A percentile compares a stretch with the other conserved stretches of the same genome.
phyloP scores from a whole-genome alignment of 208 protist genomes.

The Leishmania aethiopica region DNA sequence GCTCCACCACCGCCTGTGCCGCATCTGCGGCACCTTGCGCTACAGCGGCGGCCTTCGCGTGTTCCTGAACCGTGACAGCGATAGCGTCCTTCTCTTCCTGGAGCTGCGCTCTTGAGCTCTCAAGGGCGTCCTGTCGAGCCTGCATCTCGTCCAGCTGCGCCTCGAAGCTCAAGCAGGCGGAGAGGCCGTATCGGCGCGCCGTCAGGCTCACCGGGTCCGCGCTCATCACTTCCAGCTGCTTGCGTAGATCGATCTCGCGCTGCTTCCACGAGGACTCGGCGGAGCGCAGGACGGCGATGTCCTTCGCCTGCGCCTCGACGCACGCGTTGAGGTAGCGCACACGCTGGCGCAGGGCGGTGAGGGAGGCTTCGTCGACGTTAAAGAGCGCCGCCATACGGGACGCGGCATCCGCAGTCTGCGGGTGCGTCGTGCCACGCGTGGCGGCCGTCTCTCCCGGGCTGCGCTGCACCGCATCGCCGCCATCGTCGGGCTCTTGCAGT shows the following conservation, averaged over 20 bases:
- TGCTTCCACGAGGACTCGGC: constrained; percentile 51
- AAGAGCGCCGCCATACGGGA: constrained; percentile 15
- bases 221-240: constrained; percentile 61
- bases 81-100: constrained; percentile 17
- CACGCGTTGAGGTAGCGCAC: constrained; percentile 37
- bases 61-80: constrained; percentile 1
- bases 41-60: not conserved
- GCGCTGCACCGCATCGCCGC: not conserved
- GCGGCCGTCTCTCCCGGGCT: not conserved
- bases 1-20: constrained; percentile 8
- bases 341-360: constrained; percentile 22
- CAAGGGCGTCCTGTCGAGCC: constrained; percentile 16
- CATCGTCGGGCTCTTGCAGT: constrained; percentile 14
- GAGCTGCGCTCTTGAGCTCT: not conserved
- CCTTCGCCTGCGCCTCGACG: constrained; percentile 40
- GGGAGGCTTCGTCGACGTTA: constrained; percentile 17
- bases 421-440: not conserved
- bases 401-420: constrained; percentile 1
- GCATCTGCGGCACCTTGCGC: constrained; percentile 6
- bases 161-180: constrained; percentile 54
- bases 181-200: constrained; percentile 75
- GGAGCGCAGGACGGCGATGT: constrained; percentile 43
- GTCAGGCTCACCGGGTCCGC: constrained; percentile 69
- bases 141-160: constrained; percentile 47
- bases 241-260: constrained; percentile 61